Evolutionary conservation across 1,139 yeast genomes (phyloP), one percentile per base, ranked within the genome.

Genomic region (Meyerozyma guilliermondii): DNA sequence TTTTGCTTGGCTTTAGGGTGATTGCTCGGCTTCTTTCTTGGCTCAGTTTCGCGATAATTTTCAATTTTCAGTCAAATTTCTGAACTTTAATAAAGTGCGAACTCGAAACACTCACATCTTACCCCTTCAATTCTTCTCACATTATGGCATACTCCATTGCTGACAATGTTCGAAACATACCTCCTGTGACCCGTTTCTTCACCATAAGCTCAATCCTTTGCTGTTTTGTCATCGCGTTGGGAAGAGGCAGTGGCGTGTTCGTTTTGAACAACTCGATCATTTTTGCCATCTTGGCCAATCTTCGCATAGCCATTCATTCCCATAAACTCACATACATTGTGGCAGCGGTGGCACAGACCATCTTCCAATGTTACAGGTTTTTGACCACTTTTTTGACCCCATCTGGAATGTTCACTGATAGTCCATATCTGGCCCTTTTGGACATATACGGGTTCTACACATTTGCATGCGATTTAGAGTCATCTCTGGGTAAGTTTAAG

Each of bases 371-470:
- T 35, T 74, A 79, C 62, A 59, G 81, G 31, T 57, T 74, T 22
- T 60, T 78, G 39, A 71, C 83, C 0, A 67, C 76, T 7, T 77
- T 79, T 47, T 56, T 80, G 38, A 62, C 77, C 2, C 76, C 76
- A 3, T 47, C 47, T 1, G 78, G 72, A 2, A 43, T 65, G 18
- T 31, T 62, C 5, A 29, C 59, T 18, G 62, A 63, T 7, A 69
- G 66, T 43, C 71, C 74, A 35, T 64, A 76, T 58, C 67, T 62
- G 46, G 80, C 68, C 0, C 56, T 80, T 39, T 60, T 78, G 60
- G 82, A 78, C 46, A 69, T 77, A 11, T 80, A 80, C 54, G 74
- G 78, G 63, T 66, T 80, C 44, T 80, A 80, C 58, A 70, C 74
- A 5, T 79, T 77, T 59, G 76, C 83, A 42, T 72, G 72, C 47